These are phyloP conservation scores for Synchytrium microbalum DNA, from an alignment of 371 early-diverging fungal genomes.

Conservation along the genomic window DNA sequence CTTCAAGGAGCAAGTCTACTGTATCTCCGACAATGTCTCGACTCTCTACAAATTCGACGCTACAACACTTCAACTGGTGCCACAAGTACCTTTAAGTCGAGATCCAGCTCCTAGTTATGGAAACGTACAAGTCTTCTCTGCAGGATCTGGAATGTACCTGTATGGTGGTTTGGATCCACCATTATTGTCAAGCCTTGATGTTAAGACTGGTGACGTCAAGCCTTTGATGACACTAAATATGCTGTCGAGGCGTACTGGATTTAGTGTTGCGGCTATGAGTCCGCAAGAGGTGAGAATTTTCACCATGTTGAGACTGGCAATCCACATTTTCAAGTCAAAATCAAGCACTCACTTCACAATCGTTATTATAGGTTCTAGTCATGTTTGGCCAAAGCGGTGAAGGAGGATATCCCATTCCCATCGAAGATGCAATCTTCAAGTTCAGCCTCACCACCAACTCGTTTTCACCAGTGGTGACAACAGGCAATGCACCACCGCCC, in stretches of 20 bases:
- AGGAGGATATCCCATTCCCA: neutral
- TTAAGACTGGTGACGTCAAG: neutral
- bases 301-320: neutral
- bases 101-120: neutral
- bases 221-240: neutral
- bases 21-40: neutral
- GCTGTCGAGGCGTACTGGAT: neutral
- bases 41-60: neutral
- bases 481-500: neutral
- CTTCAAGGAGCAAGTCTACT: no score
- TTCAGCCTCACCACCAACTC: neutral
- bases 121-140: neutral
- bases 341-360: neutral
- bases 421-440: neutral
- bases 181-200: neutral
- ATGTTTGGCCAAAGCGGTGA: neutral
- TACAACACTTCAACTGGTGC: neutral
- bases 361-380: neutral
- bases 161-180: neutral
- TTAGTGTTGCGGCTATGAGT: neutral
- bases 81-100: neutral
- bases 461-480: neutral
- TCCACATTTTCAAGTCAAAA: neutral
- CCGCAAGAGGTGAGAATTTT: neutral
- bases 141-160: neutral